These are phyloP conservation scores for Cordyceps militaris DNA, from an alignment of 2,329 filamentous ascomycete genomes.

Conservation along the genomic window DNA sequence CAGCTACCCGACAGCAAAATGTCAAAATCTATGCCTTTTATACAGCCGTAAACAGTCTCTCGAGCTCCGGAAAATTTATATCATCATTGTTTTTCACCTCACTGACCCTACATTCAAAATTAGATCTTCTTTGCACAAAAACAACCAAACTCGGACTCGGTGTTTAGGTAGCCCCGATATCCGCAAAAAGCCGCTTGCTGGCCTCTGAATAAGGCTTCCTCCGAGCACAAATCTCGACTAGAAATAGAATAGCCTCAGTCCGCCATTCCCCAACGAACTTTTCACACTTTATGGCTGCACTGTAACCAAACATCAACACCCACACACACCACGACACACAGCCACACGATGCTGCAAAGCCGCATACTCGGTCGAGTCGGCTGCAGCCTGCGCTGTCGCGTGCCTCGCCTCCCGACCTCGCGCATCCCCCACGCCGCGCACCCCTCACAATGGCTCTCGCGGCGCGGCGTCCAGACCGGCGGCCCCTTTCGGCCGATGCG, in stretches of 20 bases:
- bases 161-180: background rate
- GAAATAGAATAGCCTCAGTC: background rate
- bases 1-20: background rate
- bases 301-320: background rate
- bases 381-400: constrained; percentile 7
- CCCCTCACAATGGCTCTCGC: constrained; percentile 6
- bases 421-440: background rate
- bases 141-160: background rate
- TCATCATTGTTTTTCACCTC: background rate
- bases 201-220: background rate
- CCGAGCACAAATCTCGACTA: background rate
- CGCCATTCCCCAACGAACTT: background rate
- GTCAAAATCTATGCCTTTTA: background rate
- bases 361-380: background rate
- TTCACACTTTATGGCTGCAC: background rate
- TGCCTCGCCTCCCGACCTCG: constrained; percentile 1
- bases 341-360: constrained; percentile 5
- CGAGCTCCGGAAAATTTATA: background rate
- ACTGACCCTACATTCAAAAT: background rate
- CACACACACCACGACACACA: background rate
- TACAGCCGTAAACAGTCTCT: background rate
- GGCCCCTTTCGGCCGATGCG: constrained; percentile 55
- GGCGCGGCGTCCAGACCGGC: constrained; percentile 26
- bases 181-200: constrained; percentile 4
- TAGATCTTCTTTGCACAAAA: background rate